Evolutionary conservation across 768 basidiomycete species (phyloP).

Genomic region (Tylopilus sp.): DNA sequence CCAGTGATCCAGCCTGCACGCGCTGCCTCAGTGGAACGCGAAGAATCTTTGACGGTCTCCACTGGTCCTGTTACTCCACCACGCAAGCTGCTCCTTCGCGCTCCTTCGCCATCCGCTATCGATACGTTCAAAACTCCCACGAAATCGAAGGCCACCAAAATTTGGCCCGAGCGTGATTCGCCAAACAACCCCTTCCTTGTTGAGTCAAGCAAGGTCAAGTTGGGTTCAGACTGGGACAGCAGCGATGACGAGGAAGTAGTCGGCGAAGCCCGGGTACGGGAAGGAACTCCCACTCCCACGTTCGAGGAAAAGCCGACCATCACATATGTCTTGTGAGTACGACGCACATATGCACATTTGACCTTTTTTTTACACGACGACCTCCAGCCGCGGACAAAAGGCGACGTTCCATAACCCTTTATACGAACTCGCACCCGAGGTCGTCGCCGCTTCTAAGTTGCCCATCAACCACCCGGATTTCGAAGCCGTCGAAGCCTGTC

Average conservation of each 20-base stretch:
- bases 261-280: conserved; percentile 31
- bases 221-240: conserved; percentile 30
- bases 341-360: neutral
- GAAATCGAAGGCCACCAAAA: conserved; percentile 36
- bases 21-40: conserved; percentile 23
- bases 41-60: conserved; percentile 6
- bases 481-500: conserved; percentile 51
- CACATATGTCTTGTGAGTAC: conserved; percentile 70
- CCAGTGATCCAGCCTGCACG: conserved; percentile 27
- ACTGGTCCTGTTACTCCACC: conserved; percentile 26
- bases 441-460: conserved; percentile 43
- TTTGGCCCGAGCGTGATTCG: conserved; percentile 50
- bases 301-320: conserved; percentile 58
- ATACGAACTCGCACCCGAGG: conserved; percentile 47
- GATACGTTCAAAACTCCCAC: conserved; percentile 36
- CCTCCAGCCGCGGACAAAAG: conserved; percentile 63
- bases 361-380: neutral
- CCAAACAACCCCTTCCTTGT: conserved; percentile 71
- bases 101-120: conserved; percentile 14
- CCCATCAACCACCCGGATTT: conserved; percentile 65
- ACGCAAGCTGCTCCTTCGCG: conserved; percentile 20
- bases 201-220: conserved; percentile 25
- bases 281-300: conserved; percentile 36
- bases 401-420: conserved; percentile 62
- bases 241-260: conserved; percentile 35